Conservation (phyloP, 2,329 filamentous ascomycete species). For the Botrytis elliptica region DNA sequence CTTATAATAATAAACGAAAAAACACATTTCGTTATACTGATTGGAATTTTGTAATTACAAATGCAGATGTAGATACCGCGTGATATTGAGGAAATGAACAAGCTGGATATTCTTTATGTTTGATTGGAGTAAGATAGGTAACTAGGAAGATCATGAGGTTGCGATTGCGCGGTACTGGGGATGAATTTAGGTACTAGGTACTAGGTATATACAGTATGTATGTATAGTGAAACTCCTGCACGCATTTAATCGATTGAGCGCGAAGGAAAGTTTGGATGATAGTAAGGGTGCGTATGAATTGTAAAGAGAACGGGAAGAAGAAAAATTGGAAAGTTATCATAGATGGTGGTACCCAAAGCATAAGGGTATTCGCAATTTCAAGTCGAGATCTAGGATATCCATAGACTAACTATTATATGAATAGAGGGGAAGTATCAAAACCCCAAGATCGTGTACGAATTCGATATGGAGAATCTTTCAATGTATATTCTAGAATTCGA, state of each 20-base stretch:
- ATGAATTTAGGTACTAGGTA: neutral
- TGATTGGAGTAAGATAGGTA: neutral
- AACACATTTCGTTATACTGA: neutral
- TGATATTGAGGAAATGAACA: neutral
- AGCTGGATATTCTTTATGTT: neutral
- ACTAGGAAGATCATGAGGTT: neutral
- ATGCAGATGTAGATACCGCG: too few species aligned
- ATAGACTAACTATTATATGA: neutral
- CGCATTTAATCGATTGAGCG: neutral
- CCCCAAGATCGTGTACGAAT: neutral
- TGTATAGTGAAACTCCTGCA: neutral
- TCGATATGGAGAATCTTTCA: neutral
- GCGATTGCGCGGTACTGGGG: neutral
- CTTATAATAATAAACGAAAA: neutral
- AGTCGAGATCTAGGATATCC: neutral
- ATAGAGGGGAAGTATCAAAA: neutral
- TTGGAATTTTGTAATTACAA: too few species aligned
- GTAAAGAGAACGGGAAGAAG: neutral
- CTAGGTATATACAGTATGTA: neutral
- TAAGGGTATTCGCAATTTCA: neutral
- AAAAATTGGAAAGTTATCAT: fast-evolving
- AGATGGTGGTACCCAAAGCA: neutral
- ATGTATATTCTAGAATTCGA: too few species aligned
- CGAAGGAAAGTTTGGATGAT: neutral
- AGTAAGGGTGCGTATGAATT: fast-evolving